Evolutionary conservation across 305 asterid genomes (phyloP).

Genomic region (Fraxinus sp.): DNA sequence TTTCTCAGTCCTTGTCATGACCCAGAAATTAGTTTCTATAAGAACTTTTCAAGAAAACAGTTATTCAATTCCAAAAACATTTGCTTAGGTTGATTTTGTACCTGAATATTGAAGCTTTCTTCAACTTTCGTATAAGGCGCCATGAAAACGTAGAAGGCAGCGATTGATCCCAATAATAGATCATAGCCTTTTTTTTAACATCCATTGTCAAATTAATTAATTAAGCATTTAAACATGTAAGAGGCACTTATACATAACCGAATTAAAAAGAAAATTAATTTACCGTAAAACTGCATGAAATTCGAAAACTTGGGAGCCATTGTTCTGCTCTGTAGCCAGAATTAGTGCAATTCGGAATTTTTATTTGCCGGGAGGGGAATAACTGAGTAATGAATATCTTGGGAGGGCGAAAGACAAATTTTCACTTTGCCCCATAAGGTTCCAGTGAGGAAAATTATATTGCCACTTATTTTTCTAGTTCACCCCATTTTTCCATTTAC

Average conservation of each 20-base stretch:
- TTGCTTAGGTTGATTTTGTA: slow-evolving; percentile 15
- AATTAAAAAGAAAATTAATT: neutral
- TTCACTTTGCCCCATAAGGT: neutral
- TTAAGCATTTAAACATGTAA: neutral
- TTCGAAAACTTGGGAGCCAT: slow-evolving; percentile 46
- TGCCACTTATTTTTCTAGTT: neutral
- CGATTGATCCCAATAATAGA: slow-evolving; percentile 74
- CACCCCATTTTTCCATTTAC: neutral
- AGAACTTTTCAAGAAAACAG: neutral
- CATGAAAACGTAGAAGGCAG: slow-evolving; percentile 81
- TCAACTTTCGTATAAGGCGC: slow-evolving; percentile 94
- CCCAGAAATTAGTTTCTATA: neutral
- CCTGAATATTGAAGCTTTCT: slow-evolving; percentile 99
- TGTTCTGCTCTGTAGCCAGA: neutral
- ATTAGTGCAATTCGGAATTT: slow-evolving; percentile 12
- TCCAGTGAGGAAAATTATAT: neutral
- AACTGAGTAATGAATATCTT: neutral
- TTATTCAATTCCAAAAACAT: neutral
- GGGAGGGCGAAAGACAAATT: neutral
- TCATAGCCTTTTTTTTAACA: slow-evolving; percentile 68
- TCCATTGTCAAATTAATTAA: slow-evolving; percentile 20
- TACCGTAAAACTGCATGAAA: slow-evolving; percentile 49
- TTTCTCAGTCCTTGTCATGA: slow-evolving; percentile 4
- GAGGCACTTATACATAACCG: neutral
- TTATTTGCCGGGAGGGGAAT: slow-evolving; percentile 17